Evolutionary conservation across 2,329 filamentous ascomycete genomes (phyloP).

Genomic region (Neocucurbitaria cava): DNA sequence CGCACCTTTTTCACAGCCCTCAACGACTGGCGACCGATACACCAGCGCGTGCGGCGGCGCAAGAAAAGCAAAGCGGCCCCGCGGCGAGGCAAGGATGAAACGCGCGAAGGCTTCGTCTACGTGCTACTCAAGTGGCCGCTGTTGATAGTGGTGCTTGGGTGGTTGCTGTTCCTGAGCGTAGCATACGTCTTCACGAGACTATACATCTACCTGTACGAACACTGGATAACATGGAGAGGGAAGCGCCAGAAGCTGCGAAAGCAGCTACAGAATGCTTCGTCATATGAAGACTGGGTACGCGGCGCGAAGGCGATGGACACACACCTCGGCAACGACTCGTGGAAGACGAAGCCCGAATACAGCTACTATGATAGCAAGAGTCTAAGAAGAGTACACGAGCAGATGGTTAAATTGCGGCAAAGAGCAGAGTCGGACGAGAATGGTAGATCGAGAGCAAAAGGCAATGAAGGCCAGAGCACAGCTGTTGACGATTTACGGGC

Average conservation of each 20-base stretch:
- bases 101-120: conserved; percentile 91
- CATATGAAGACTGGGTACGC: conserved; percentile 82
- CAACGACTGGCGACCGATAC: conserved; percentile 94
- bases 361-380: conserved; percentile 89
- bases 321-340: conserved; percentile 79
- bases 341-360: conserved; percentile 77
- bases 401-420: conserved; percentile 70
- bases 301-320: conserved; percentile 80
- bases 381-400: conserved; percentile 75
- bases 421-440: conserved; percentile 64
- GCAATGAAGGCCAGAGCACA: conserved; percentile 43
- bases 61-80: conserved; percentile 49
- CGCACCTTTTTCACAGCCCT: conserved; percentile 80
- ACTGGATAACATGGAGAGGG: conserved; percentile 88
- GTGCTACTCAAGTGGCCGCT: conserved; percentile 90
- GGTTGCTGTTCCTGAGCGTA: conserved; percentile 76
- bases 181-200: conserved; percentile 81
- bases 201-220: conserved; percentile 93
- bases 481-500: conserved; percentile 77
- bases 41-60: conserved; percentile 67
- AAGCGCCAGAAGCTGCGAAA: conserved; percentile 73
- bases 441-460: conserved; percentile 36
- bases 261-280: conserved; percentile 73
- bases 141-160: conserved; percentile 77
- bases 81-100: conserved; percentile 77